phyloP scores from a whole-genome alignment of 768 basidiomycete species.

The Hygrophorus russula region DNA sequence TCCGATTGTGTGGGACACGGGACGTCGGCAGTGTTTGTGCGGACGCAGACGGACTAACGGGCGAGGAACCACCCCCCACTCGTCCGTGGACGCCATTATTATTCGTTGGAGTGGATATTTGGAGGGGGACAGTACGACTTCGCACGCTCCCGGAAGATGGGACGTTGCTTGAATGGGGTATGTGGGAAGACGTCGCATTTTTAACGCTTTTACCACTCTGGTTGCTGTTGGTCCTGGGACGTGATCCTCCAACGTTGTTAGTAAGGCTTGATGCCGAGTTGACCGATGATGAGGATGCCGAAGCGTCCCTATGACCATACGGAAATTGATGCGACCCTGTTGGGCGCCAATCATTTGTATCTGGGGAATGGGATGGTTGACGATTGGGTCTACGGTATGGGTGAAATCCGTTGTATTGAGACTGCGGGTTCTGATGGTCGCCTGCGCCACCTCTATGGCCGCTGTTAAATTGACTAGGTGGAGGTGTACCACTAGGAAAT shows the following conservation, averaged over 20 bases:
- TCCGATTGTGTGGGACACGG: conserved; percentile 32
- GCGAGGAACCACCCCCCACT: conserved; percentile 7
- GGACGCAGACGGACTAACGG: conserved; percentile 11
- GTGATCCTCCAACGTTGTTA: conserved; percentile 11
- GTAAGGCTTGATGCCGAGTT: conserved; percentile 46
- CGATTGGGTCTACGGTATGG: conserved; percentile 69
- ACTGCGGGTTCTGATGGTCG: conserved; percentile 1
- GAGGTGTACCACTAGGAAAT: conserved; percentile 63
- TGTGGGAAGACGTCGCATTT: conserved; percentile 16
- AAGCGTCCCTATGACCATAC: conserved; percentile 70
- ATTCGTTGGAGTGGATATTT: conserved; percentile 11
- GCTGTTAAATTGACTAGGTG: conserved; percentile 39
- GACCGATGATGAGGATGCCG: conserved; percentile 68
- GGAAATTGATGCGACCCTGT: conserved; percentile 53
- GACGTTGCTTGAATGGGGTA: background rate
- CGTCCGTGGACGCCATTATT: conserved; percentile 3
- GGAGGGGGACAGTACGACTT: conserved; percentile 24
- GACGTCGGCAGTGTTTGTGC: conserved; percentile 15
- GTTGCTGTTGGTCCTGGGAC: conserved; percentile 61
- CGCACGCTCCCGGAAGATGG: conserved; percentile 19
- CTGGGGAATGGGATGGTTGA: conserved; percentile 26
- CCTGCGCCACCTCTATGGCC: conserved; percentile 22
- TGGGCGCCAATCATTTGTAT: conserved; percentile 39
- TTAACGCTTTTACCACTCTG: conserved; percentile 45
- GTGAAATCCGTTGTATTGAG: conserved; percentile 54